These are phyloP conservation scores for Debaryomyces hansenii DNA, from an alignment of 805 yeast species.

Conservation along the genomic window DNA sequence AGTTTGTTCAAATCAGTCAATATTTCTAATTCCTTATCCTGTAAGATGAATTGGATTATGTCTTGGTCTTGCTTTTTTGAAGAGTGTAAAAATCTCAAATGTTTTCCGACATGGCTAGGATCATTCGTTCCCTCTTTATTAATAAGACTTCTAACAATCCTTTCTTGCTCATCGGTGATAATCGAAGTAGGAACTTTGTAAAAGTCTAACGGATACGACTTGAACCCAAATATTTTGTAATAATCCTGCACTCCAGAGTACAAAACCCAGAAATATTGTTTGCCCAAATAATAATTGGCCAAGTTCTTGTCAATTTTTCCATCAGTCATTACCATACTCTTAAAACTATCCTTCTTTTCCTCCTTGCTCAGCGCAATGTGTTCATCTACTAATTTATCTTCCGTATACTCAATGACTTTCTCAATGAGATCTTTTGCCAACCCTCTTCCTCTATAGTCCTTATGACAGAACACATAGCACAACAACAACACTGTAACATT, in stretches of 20 bases:
- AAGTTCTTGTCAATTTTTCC: conserved; percentile 28
- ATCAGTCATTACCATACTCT: conserved; percentile 28
- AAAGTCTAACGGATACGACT: conserved; percentile 33
- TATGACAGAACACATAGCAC: conserved; percentile 26
- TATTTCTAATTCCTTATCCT: conserved; percentile 34
- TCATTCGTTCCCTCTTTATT: background rate
- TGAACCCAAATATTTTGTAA: conserved; percentile 64
- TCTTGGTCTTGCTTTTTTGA: conserved; percentile 25
- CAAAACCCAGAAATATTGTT: conserved; percentile 44
- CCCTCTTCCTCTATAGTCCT: conserved; percentile 27
- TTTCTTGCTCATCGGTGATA: conserved; percentile 14
- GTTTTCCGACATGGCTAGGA: conserved; percentile 21
- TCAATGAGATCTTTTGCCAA: conserved; percentile 26
- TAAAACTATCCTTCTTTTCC: conserved; percentile 28
- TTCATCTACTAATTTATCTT: conserved; percentile 26
- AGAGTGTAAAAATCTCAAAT: conserved; percentile 24
- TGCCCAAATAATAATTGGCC: conserved; percentile 34
- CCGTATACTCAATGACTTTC: conserved; percentile 30
- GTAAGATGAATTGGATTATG: conserved; percentile 29
- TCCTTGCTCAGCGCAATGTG: conserved; percentile 22
- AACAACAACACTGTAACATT: conserved; percentile 26
- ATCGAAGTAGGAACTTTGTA: conserved; percentile 28
- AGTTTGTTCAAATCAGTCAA: conserved; percentile 36
- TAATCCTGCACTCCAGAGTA: conserved; percentile 76
- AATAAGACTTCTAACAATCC: conserved; percentile 22